Evolutionary conservation across 768 basidiomycete species (phyloP).

Genomic region (Boletus fagicola): DNA sequence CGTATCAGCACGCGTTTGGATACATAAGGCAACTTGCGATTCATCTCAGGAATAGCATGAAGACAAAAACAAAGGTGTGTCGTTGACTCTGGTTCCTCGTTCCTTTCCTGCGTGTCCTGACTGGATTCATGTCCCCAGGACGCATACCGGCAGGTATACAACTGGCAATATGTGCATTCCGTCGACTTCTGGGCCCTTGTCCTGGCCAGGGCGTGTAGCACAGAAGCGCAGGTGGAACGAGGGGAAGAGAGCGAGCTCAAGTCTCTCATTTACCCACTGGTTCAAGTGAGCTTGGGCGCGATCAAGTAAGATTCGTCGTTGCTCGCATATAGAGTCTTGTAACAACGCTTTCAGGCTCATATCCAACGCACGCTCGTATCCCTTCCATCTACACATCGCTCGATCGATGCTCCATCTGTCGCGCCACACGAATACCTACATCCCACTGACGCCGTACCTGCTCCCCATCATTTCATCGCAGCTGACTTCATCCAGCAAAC

Average conservation of each 20-base stretch:
- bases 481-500: constrained; percentile 63
- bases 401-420: constrained; percentile 86
- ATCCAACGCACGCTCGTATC: constrained; percentile 87
- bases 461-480: constrained; percentile 81
- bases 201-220: constrained; percentile 75
- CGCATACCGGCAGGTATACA: constrained; percentile 92
- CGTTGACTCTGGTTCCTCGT: background rate
- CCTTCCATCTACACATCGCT: constrained; percentile 89
- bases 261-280: constrained; percentile 91
- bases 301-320: constrained; percentile 62
- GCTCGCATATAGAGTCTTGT: background rate
- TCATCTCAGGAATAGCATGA: constrained; percentile 88
- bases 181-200: constrained; percentile 96
- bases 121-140: constrained; percentile 49
- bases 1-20: constrained; percentile 94
- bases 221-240: constrained; percentile 48
- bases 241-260: constrained; percentile 73
- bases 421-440: constrained; percentile 78
- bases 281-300: constrained; percentile 91
- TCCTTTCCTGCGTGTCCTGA: constrained; percentile 5
- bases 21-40: constrained; percentile 96
- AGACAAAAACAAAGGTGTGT: constrained; percentile 75
- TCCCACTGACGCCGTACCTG: constrained; percentile 84
- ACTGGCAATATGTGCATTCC: constrained; percentile 97
- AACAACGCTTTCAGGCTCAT: constrained; percentile 61